A percentile compares a stretch with the other conserved stretches of the same genome.
Evolutionary conservation across 1,139 yeast species (phyloP).

Genomic region (Taiozyma onychis): DNA sequence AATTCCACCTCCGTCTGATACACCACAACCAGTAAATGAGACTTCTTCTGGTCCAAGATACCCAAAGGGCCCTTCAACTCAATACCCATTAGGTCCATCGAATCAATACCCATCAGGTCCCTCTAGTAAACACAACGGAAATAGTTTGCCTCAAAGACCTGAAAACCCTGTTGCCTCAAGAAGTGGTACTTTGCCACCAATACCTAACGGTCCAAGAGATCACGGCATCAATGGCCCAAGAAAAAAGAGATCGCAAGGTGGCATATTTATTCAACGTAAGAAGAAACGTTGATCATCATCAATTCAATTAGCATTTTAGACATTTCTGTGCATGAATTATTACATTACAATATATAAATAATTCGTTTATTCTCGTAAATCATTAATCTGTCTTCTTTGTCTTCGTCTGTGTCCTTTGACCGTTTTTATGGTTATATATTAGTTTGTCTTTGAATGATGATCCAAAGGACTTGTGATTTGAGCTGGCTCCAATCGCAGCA

Average conservation of each 20-base stretch:
- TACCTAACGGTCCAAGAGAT: neutral
- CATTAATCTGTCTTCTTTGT: neutral
- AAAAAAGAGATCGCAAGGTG: conserved; percentile 4
- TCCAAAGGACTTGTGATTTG: neutral
- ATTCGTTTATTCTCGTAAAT: neutral
- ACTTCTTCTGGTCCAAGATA: neutral
- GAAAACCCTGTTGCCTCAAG: conserved; percentile 4
- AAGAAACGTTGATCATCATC: conserved; percentile 2
- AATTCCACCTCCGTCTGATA: neutral
- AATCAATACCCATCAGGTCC: neutral
- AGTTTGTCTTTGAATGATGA: neutral
- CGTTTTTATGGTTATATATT: neutral
- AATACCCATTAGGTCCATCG: neutral
- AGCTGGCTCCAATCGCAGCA: conserved; percentile 3
- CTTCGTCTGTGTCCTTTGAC: neutral
- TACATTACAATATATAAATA: neutral
- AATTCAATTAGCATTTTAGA: neutral
- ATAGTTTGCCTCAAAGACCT: neutral
- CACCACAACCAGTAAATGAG: neutral
- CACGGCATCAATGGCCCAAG: neutral
- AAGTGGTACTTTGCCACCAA: conserved; percentile 11
- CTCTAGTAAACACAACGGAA: neutral
- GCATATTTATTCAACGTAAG: conserved; percentile 7
- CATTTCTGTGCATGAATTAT: neutral
- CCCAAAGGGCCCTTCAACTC: neutral